Conservation (phyloP, 805 yeast species). For the Saturnispora zaruensis region DNA sequence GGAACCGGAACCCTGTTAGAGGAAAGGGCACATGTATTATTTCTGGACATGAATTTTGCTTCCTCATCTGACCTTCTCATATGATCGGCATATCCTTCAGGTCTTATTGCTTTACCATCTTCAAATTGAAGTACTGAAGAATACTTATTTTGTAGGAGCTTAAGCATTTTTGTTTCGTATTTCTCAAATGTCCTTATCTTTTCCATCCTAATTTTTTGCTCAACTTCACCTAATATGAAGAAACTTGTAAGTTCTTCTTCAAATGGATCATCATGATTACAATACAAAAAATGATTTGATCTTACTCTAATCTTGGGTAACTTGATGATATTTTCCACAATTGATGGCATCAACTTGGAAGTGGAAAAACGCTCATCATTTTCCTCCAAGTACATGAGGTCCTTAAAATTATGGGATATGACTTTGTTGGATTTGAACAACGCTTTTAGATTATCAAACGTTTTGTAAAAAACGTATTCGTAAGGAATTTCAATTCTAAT, state of each 20-base stretch:
- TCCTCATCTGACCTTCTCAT: neutral
- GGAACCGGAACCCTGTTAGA: neutral
- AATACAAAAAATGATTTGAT: conserved; percentile 48
- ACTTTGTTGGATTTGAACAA: conserved; percentile 62
- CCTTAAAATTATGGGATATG: conserved; percentile 27
- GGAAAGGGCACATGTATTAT: conserved; percentile 2
- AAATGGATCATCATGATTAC: conserved; percentile 84
- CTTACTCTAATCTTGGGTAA: conserved; percentile 52
- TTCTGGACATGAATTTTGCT: neutral
- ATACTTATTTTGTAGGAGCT: conserved; percentile 29
- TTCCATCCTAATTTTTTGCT: conserved; percentile 52
- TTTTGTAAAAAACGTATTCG: conserved; percentile 63
- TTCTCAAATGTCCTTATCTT: conserved; percentile 28
- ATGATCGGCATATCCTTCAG: conserved; percentile 3
- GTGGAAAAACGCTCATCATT: conserved; percentile 27
- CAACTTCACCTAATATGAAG: conserved; percentile 56
- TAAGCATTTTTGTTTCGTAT: conserved; percentile 15
- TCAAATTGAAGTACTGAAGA: conserved; percentile 16
- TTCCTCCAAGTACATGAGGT: conserved; percentile 19
- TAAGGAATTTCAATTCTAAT: conserved; percentile 49
- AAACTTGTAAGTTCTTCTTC: conserved; percentile 64
- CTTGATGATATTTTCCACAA: conserved; percentile 31
- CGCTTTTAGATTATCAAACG: conserved; percentile 76
- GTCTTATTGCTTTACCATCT: conserved; percentile 10
- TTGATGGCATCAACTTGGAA: conserved; percentile 23